These are phyloP conservation scores for Aspergillus sp. DNA, from an alignment of 2,329 filamentous ascomycete genomes.

Conservation along the genomic window DNA sequence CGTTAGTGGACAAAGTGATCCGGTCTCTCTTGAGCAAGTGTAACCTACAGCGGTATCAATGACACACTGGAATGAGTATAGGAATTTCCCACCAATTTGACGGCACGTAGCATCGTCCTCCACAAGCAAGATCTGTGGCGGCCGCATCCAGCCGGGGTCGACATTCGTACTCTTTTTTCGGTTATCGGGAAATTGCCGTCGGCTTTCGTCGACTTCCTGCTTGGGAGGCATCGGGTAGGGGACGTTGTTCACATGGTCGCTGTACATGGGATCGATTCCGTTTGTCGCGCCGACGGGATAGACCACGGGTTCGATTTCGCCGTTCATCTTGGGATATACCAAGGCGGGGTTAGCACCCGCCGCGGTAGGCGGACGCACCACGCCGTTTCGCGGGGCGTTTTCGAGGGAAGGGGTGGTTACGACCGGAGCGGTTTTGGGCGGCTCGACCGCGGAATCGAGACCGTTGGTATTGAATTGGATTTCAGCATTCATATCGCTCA, in stretches of 20 bases:
- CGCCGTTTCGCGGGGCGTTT: constrained; percentile 45
- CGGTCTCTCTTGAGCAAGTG: background rate
- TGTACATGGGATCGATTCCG: constrained; percentile 91
- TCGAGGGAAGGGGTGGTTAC: constrained; percentile 60
- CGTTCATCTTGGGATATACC: constrained; percentile 50
- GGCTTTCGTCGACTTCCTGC: constrained; percentile 51
- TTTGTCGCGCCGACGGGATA: constrained; percentile 90
- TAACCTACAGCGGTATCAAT: constrained; percentile 62
- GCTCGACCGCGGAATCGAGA: constrained; percentile 64
- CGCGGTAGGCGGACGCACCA: constrained; percentile 43
- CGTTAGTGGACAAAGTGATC: constrained; percentile 5
- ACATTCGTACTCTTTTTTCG: constrained; percentile 62
- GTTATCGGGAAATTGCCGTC: constrained; percentile 49
- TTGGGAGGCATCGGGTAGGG: constrained; percentile 78
- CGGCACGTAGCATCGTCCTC: constrained; percentile 74
- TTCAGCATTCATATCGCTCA: constrained; percentile 66
- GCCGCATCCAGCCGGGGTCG: constrained; percentile 64
- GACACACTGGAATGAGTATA: constrained; percentile 63
- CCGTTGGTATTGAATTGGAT: constrained; percentile 63
- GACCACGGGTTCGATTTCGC: constrained; percentile 69
- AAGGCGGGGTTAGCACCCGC: constrained; percentile 51
- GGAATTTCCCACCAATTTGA: constrained; percentile 65
- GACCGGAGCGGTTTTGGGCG: constrained; percentile 55
- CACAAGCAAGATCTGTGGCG: constrained; percentile 82
- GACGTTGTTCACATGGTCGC: constrained; percentile 92